Percentiles rank a stretch among this genome's conserved stretches.
phyloP scores from a whole-genome alignment of 192 early-diverging fungal genomes.

The Mortierella alpina region DNA sequence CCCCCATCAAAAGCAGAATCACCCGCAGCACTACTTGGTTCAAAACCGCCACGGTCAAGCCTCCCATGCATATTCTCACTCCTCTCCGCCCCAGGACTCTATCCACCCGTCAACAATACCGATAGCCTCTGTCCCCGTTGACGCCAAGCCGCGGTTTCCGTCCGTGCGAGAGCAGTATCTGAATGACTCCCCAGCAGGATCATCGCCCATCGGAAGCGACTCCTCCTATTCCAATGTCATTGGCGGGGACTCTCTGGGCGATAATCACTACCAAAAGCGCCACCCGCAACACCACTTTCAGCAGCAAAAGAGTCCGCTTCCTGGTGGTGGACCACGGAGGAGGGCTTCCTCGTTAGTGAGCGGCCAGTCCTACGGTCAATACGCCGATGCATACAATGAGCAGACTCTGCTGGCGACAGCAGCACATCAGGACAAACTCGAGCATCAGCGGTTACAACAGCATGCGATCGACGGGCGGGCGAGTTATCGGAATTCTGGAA shows the following conservation, averaged over 20 bases:
- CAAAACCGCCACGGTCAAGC: slow-evolving; percentile 30
- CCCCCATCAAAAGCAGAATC: slow-evolving; percentile 27
- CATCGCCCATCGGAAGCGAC: slow-evolving; percentile 33
- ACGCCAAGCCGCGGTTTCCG: slow-evolving; percentile 26
- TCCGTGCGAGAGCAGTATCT: slow-evolving; percentile 30
- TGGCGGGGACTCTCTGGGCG: background rate
- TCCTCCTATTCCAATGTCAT: slow-evolving; percentile 21
- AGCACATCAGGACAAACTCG: slow-evolving; percentile 48
- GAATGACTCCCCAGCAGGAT: slow-evolving; percentile 38
- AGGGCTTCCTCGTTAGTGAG: slow-evolving; percentile 39
- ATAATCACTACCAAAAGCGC: slow-evolving; percentile 4
- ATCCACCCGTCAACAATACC: slow-evolving; percentile 50
- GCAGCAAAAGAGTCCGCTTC: slow-evolving; percentile 10
- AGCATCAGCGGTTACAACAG: slow-evolving; percentile 30
- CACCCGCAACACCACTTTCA: slow-evolving; percentile 10
- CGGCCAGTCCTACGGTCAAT: slow-evolving; percentile 20
- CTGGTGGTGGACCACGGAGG: slow-evolving; percentile 36
- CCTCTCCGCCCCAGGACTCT: slow-evolving; percentile 31
- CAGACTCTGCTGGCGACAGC: slow-evolving; percentile 41
- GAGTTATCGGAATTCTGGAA: slow-evolving; percentile 50
- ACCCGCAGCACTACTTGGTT: slow-evolving; percentile 20
- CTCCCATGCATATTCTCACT: slow-evolving; percentile 19
- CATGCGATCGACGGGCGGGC: slow-evolving; percentile 28
- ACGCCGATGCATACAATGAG: slow-evolving; percentile 43
- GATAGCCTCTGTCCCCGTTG: slow-evolving; percentile 37